Conservation (phyloP, 768 basidiomycete species). For the Tulasnella sp. region DNA sequence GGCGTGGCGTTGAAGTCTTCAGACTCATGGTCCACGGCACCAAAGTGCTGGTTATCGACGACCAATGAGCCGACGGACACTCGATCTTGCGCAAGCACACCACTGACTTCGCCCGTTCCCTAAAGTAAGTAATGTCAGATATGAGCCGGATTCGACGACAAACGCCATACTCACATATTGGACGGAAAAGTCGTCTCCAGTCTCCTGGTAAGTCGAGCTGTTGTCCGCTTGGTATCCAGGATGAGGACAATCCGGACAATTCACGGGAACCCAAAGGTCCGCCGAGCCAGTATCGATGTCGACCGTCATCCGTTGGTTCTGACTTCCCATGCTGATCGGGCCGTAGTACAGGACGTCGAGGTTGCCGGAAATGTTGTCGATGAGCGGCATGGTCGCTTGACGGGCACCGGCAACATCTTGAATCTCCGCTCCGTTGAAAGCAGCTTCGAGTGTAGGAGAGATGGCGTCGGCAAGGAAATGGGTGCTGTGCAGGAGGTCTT, state of each 20-base stretch:
- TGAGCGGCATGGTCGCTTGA: slow-evolving; percentile 42
- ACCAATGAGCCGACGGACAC: slow-evolving; percentile 54
- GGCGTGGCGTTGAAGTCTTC: slow-evolving; percentile 56
- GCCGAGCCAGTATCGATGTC: slow-evolving; percentile 71
- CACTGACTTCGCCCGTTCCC: slow-evolving; percentile 60
- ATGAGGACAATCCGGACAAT: slow-evolving; percentile 10
- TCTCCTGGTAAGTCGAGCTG: slow-evolving; percentile 52
- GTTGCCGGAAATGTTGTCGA: slow-evolving; percentile 47
- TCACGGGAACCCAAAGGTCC: slow-evolving; percentile 58
- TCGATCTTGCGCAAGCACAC: slow-evolving; percentile 55
- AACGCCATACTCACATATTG: slow-evolving; percentile 49
- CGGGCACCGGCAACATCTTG: not conserved
- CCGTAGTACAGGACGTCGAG: slow-evolving; percentile 58
- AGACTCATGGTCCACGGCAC: slow-evolving; percentile 54
- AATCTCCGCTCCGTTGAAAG: not conserved
- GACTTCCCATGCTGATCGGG: slow-evolving; percentile 57
- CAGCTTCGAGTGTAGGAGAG: not conserved
- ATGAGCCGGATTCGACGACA: not conserved
- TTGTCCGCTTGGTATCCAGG: slow-evolving; percentile 38
- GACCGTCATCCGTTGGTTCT: slow-evolving; percentile 55
- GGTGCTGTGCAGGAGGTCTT: not conserved
- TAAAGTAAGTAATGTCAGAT: slow-evolving; percentile 32
- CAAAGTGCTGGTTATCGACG: slow-evolving; percentile 59
- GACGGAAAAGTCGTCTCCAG: slow-evolving; percentile 46
- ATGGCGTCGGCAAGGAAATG: not conserved